Evolutionary conservation across 2,329 filamentous ascomycete species (phyloP), one percentile per base, ranked within the genome.

Genomic region (Fusarium sp.): DNA sequence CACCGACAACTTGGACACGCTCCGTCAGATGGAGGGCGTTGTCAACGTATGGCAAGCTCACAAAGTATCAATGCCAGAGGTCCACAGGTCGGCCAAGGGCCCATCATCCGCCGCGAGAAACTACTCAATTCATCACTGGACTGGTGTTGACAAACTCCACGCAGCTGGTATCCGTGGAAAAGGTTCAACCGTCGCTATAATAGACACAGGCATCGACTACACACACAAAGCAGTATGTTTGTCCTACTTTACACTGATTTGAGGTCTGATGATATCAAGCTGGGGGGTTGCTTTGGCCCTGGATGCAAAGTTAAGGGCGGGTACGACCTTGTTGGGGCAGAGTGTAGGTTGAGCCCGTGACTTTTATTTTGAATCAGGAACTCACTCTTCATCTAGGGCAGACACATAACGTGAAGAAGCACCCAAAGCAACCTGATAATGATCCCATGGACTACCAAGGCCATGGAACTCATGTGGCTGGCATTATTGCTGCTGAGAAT

Each of bases 401-500:
- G 23, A 64, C 72, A 7, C 69, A 75, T 11, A 62, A 77, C 24
- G 75, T 77, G 58, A 69, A 62, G n/a, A 56, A 56, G 39, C 69
- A 68, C 23, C 75, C 76, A 2, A 77, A 76, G 49, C 59, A 53
- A 7, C 78, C 78, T 2, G 78, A 81, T 39, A 65, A 69, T 19
- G 76, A 79, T 30, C 78, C 78, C 0, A 75, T 77, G 70, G 77
- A 79, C 50, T 70, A 71, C 14, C 69, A 74, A 39, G 76, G 76
- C 1, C 78, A 80, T 36, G 78, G 79, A 2, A 80, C 78, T 6
- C 78, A 80, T 53, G 81, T 83, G 34, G 79, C 83, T 19, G 83
- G 84, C 20, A 83, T 83, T 23, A 80, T 86, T 63, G 83, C 78
- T 24, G 83, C 82, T 17, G 77, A 84, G 36, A 74, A 74, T 67